phyloP scores from a whole-genome alignment of 106 monocot genomes.

The Acorus calamus region DNA sequence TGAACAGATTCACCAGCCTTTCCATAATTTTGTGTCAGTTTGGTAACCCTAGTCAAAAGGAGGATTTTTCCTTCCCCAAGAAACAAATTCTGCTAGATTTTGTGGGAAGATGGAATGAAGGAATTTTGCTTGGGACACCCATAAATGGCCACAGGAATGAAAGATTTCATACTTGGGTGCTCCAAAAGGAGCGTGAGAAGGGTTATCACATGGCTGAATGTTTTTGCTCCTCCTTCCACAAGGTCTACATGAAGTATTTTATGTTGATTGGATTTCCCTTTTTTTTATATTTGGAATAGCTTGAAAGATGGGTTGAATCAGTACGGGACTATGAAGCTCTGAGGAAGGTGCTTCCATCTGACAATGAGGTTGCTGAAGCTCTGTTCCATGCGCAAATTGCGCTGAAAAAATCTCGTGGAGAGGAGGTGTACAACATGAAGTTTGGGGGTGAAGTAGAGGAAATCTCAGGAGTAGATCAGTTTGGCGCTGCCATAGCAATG shows the following conservation, averaged over 20 bases:
- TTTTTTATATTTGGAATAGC: constrained; percentile 29
- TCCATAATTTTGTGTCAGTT: neutral
- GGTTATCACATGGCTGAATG: too few species aligned
- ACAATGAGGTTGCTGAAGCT: constrained; percentile 65
- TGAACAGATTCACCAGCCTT: constrained; percentile 8
- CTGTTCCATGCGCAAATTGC: constrained; percentile 71
- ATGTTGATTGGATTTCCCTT: neutral
- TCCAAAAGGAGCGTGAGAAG: too few species aligned
- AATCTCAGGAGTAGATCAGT: constrained; percentile 54
- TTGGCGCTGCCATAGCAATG: constrained; percentile 45
- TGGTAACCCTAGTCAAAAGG: neutral
- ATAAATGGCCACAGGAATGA: too few species aligned
- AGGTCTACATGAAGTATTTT: neutral
- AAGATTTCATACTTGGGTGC: too few species aligned
- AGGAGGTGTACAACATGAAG: constrained; percentile 69
- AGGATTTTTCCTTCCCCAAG: neutral
- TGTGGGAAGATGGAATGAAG: too few species aligned
- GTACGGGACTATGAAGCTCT: constrained; percentile 78
- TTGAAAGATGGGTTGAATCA: constrained; percentile 77
- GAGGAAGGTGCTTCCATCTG: constrained; percentile 60
- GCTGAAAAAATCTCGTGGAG: constrained; percentile 56
- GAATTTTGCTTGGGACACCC: too few species aligned
- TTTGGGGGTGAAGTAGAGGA: constrained; percentile 72
- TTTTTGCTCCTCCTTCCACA: too few species aligned
- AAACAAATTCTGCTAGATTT: too few species aligned